Conservation (phyloP, 2,329 filamentous ascomycete species). For the Fusarium compactum region DNA sequence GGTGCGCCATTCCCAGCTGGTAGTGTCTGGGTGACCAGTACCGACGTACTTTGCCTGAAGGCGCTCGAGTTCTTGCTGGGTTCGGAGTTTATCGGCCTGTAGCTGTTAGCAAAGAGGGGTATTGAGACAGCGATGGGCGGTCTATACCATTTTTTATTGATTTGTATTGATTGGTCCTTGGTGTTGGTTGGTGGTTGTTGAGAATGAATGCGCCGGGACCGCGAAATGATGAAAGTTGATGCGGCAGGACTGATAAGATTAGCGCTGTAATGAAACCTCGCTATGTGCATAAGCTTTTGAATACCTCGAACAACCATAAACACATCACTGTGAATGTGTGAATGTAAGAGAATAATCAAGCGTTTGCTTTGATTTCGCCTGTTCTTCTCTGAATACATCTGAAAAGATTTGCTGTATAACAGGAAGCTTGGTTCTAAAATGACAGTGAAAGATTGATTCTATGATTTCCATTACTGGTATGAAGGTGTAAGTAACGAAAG, state of each 20-base stretch:
- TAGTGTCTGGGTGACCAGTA: slow-evolving; percentile 95
- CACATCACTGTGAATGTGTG: background rate
- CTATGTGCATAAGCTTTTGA: slow-evolving; percentile 19
- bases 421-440: background rate
- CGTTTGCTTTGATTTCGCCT: background rate
- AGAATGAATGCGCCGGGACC: slow-evolving; percentile 6
- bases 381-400: too few species aligned
- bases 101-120: slow-evolving; percentile 10
- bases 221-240: slow-evolving; percentile 25
- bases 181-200: background rate
- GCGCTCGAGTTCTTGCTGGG: slow-evolving; percentile 96
- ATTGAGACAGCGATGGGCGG: background rate
- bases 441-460: background rate
- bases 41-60: slow-evolving; percentile 96
- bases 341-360: background rate
- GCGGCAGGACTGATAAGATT: slow-evolving; percentile 16
- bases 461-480: background rate
- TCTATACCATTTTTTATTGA: slow-evolving; percentile 43
- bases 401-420: background rate
- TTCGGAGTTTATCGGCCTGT: slow-evolving; percentile 96
- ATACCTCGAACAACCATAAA: background rate
- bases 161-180: slow-evolving; percentile 5
- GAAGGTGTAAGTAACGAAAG: background rate
- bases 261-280: slow-evolving; percentile 7
- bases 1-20: slow-evolving; percentile 95